phyloP scores from a whole-genome alignment of 495 filamentous ascomycete species.

The Podospora pseudocomata region DNA sequence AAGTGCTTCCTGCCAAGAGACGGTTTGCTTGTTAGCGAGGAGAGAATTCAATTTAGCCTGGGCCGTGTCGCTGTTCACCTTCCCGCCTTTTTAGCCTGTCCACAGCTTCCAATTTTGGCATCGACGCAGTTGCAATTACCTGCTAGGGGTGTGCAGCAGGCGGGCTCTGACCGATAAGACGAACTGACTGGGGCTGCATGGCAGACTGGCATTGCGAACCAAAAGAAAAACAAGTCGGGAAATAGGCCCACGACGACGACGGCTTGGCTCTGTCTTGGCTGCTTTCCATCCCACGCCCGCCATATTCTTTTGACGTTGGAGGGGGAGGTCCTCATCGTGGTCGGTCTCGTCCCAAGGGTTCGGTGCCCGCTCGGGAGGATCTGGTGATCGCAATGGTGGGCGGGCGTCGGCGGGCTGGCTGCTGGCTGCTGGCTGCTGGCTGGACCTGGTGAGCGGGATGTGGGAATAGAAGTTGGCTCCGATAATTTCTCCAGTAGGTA shows the following conservation, averaged over 20 bases:
- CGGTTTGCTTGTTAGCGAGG: constrained; percentile 2
- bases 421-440: neutral
- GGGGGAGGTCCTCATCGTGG: neutral
- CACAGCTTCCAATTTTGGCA: constrained; percentile 22
- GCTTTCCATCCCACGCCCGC: neutral
- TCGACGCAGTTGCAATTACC: neutral
- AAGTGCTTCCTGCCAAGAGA: neutral
- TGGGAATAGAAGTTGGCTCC: constrained; percentile 6
- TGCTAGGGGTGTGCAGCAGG: constrained; percentile 3
- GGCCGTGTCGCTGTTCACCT: constrained; percentile 7
- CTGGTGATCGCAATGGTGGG: neutral
- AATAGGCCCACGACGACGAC: neutral
- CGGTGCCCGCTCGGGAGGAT: neutral
- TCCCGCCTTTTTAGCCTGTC: constrained; percentile 23
- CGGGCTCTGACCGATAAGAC: neutral
- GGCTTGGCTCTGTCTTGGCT: constrained; percentile 1
- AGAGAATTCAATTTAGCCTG: constrained; percentile 13
- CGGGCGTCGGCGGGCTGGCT: neutral
- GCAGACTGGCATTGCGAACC: constrained; percentile 8
- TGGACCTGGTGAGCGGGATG: neutral
- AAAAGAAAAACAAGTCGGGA: constrained; percentile 10
- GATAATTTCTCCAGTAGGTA: neutral
- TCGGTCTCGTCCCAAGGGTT: neutral
- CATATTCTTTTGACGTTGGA: neutral
- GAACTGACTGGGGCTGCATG: constrained; percentile 2